phyloP scores from a whole-genome alignment of 495 filamentous ascomycete genomes.

The Sporormia fimetaria region DNA sequence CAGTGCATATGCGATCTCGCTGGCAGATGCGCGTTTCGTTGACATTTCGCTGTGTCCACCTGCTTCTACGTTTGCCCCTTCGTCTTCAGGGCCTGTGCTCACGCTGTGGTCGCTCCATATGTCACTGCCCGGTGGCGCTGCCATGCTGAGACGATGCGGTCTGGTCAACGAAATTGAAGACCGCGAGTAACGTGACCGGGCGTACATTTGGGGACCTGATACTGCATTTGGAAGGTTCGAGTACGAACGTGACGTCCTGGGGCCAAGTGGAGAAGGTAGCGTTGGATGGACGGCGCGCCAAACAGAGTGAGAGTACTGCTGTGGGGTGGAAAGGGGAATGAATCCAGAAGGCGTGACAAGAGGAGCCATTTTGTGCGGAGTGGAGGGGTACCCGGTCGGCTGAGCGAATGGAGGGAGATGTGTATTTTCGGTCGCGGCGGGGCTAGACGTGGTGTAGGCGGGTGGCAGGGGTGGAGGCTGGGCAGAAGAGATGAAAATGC shows the following conservation, averaged over 20 bases:
- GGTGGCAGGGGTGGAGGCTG: conserved; percentile 22
- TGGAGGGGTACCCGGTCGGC: too few species aligned
- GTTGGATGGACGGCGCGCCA: conserved; percentile 22
- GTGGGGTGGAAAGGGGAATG: conserved; percentile 12
- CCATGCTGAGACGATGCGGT: conserved; percentile 17
- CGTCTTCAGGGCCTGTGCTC: conserved; percentile 13
- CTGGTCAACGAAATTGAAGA: conserved; percentile 21
- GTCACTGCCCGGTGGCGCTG: conserved; percentile 7
- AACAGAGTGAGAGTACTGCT: conserved; percentile 15
- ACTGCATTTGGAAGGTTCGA: conserved; percentile 9
- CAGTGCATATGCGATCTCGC: conserved; percentile 14
- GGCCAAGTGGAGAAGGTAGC: conserved; percentile 5
- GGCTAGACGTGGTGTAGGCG: conserved; percentile 4
- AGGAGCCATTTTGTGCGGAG: too few species aligned
- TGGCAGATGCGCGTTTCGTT: neutral
- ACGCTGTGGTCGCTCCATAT: conserved; percentile 13
- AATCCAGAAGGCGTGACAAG: conserved; percentile 14
- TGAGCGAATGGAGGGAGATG: conserved; percentile 14
- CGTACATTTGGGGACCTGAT: conserved; percentile 5
- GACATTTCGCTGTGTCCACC: neutral
- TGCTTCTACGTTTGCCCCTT: conserved; percentile 3
- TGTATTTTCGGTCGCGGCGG: conserved; percentile 5
- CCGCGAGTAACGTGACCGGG: conserved; percentile 13
- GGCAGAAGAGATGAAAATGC: conserved; percentile 18
- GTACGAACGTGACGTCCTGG: conserved; percentile 10